Conservation (phyloP, 331 rosid genomes). For the Quercus tomentella region DNA sequence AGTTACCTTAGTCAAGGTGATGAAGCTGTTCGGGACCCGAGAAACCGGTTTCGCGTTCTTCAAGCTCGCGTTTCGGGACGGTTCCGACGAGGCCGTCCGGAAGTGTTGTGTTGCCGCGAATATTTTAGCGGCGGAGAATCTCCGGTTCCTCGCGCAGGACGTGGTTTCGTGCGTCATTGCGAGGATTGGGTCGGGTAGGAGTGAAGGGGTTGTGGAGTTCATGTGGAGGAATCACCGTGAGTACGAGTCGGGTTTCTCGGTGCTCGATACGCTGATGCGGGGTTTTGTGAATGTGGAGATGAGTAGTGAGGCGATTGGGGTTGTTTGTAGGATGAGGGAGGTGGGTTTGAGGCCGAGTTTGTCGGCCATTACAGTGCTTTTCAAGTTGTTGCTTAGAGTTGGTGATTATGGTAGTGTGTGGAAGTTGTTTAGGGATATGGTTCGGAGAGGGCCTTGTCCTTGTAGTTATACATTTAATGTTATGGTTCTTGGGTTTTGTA, state of each 20-base stretch:
- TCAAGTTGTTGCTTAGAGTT: conserved; percentile 56
- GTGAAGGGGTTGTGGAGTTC: conserved; percentile 42
- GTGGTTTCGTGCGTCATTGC: conserved; percentile 55
- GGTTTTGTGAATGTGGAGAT: conserved; percentile 58
- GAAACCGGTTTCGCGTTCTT: conserved; percentile 73
- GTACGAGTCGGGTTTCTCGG: conserved; percentile 69
- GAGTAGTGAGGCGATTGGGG: conserved; percentile 55
- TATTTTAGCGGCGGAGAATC: conserved; percentile 47
- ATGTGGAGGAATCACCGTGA: conserved; percentile 65
- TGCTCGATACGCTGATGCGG: conserved; percentile 63
- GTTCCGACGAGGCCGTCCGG: conserved; percentile 31
- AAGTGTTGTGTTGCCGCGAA: conserved; percentile 62
- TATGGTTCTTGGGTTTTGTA: conserved; percentile 69
- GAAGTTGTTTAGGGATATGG: conserved; percentile 63
- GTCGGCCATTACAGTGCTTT: conserved; percentile 43
- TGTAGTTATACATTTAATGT: conserved; percentile 30
- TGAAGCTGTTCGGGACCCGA: conserved; percentile 37
- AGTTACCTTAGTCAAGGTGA: conserved; percentile 39
- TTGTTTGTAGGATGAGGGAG: conserved; percentile 66
- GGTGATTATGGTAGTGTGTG: conserved; percentile 80
- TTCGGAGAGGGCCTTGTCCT: conserved; percentile 58
- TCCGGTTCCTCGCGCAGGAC: conserved; percentile 58
- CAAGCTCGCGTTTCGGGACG: conserved; percentile 48
- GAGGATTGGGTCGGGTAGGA: conserved; percentile 41
- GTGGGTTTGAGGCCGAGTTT: conserved; percentile 48